Base-by-base conservation (phyloP, 371 early-diverging fungal species). In the Basidiobolus meristosporus region DNA sequence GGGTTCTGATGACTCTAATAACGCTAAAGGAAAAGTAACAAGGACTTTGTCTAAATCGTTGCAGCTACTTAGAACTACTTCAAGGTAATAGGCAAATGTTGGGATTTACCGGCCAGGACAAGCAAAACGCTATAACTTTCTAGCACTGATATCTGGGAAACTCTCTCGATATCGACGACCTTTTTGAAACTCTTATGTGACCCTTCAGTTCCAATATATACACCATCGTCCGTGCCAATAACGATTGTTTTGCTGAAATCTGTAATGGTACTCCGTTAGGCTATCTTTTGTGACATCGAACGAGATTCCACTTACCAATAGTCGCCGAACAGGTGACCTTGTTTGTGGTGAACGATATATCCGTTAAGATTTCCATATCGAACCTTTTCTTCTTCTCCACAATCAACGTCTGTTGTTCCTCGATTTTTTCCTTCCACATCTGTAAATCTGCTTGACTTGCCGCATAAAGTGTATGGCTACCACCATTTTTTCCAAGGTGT, bases 141-240 rank as follows among this genome's bases (percentile, higher is more conserved):
- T 23, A 89, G 48, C 2, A 87, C 70, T 46, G 87, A 87, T 30
- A 92, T 68, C 52, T 90, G 89, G n/a, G 68, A 62, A 11, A 90
- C 77, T 45, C 73, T 74, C 34, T 88, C 89, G 41, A 84, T 57
- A 12, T 73, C 65, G 35, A 90, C 45, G 23, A 78, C 65, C 31
- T 68, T 64, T 32, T 63, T 45, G 21, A 65, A 51, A 23, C 47
- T 54, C 6, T 44, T 36, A 12, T 14, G 23, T 12, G 34, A 38
- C n/a, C 53, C 54, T 3, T 51, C 45, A 7, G 50, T 52, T 7
- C 68, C 66, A 7, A 73, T 65, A 48, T 68, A 87, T 3, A 91
- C 65, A 18, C 90, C 92, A 3, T 59, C 53, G 38, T 90, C 90
- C 1, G 90, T 86, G 36, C 88, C 92, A 30, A 90, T 69, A 3